Conservation (phyloP, 2,329 filamentous ascomycete genomes). For the Trichocomaceae sp. region DNA sequence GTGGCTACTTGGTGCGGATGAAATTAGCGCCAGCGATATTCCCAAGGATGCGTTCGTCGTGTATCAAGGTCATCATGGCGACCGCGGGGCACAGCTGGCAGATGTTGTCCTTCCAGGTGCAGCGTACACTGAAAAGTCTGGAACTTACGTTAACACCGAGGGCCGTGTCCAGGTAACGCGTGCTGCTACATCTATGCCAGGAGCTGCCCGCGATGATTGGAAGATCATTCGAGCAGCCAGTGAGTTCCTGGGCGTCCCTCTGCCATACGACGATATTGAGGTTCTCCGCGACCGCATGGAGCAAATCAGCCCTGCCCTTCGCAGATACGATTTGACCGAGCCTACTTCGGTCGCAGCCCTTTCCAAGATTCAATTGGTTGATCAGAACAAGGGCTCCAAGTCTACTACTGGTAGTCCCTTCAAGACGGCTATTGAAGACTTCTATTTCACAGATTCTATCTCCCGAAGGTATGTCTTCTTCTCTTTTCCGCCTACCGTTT, state of each 20-base stretch:
- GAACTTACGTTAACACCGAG: slow-evolving; percentile 96
- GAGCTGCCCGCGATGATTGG: slow-evolving; percentile 92
- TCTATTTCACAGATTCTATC: slow-evolving; percentile 97
- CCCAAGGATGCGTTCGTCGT: slow-evolving; percentile 94
- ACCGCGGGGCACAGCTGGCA: slow-evolving; percentile 83
- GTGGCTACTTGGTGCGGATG: slow-evolving; percentile 94
- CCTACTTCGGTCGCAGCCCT: slow-evolving; percentile 64
- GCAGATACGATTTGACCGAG: slow-evolving; percentile 87
- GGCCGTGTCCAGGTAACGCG: slow-evolving; percentile 92
- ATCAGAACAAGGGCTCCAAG: slow-evolving; percentile 87
- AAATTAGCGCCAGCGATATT: slow-evolving; percentile 75
- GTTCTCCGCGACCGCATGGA: slow-evolving; percentile 86
- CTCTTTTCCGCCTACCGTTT: neutral
- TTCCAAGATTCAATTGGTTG: slow-evolving; percentile 90
- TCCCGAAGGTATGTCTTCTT: slow-evolving; percentile 70
- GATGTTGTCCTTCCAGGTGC: slow-evolving; percentile 90
- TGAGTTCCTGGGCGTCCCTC: slow-evolving; percentile 79
- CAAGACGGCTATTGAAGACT: slow-evolving; percentile 85
- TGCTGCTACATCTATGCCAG: slow-evolving; percentile 78
- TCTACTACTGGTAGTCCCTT: slow-evolving; percentile 66
- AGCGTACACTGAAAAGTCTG: slow-evolving; percentile 94
- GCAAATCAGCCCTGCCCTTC: slow-evolving; percentile 85
- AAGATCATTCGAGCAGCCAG: slow-evolving; percentile 93
- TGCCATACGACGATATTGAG: slow-evolving; percentile 91
- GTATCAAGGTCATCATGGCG: slow-evolving; percentile 97